phyloP scores from a whole-genome alignment of 2,329 filamentous ascomycete species.

The Teratosphaeria nubilosa region DNA sequence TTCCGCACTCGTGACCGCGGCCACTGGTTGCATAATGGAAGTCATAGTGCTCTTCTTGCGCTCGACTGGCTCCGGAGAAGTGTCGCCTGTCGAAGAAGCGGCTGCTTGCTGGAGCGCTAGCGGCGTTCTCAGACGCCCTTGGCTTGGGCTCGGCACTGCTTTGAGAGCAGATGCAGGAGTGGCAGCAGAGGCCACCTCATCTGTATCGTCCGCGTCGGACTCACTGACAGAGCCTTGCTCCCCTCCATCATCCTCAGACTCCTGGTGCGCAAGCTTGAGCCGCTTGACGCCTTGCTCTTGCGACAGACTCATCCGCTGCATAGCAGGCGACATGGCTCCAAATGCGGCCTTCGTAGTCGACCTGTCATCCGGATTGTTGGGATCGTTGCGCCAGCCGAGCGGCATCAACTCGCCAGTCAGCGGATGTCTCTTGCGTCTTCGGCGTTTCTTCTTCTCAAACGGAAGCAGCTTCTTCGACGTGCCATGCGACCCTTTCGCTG shows the following conservation, averaged over 20 bases:
- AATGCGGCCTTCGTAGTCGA: neutral
- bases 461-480: neutral
- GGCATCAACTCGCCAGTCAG: slow-evolving; percentile 23
- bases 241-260: neutral
- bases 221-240: neutral
- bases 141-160: neutral
- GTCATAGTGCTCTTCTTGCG: slow-evolving; percentile 1
- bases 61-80: neutral
- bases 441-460: slow-evolving; percentile 12
- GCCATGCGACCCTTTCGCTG: neutral
- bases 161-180: neutral
- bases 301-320: slow-evolving; percentile 10
- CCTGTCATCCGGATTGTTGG: slow-evolving; percentile 1
- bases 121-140: neutral
- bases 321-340: slow-evolving; percentile 4
- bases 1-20: neutral
- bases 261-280: slow-evolving; percentile 2
- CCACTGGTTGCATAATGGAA: slow-evolving; percentile 2
- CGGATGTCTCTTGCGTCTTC: slow-evolving; percentile 20
- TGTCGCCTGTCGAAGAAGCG: neutral
- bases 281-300: slow-evolving; percentile 11
- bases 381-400: slow-evolving; percentile 20
- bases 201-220: neutral
- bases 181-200: neutral
- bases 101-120: neutral